A percentile compares a stretch with the other conserved stretches of the same genome.
phyloP scores from a whole-genome alignment of 2,329 filamentous ascomycete species.

The Fusarium heterosporum region DNA sequence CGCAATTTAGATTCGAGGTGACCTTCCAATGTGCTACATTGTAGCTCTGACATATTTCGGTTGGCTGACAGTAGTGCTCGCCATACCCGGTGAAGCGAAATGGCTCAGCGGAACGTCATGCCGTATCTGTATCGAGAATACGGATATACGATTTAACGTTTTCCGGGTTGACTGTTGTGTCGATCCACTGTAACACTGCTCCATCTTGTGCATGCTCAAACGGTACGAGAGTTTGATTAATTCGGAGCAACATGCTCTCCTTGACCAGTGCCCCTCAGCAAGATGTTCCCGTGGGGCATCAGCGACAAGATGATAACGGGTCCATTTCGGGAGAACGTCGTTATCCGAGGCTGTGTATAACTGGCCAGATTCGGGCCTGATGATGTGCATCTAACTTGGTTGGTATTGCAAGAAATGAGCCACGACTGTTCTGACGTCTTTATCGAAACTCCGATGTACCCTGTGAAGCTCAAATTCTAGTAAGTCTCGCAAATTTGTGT shows the following conservation, averaged over 20 bases:
- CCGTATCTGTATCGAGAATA: constrained; percentile 30
- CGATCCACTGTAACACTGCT: constrained; percentile 25
- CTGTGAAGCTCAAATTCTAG: neutral
- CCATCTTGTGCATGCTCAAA: constrained; percentile 6
- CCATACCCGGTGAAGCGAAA: constrained; percentile 7
- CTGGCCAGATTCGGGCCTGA: neutral
- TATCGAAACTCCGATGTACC: neutral
- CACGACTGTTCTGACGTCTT: neutral
- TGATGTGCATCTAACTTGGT: neutral
- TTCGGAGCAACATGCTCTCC: constrained; percentile 28
- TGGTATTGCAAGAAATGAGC: neutral
- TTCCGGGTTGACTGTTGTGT: constrained; percentile 19
- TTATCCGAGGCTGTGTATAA: constrained; percentile 5
- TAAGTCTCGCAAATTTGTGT: neutral
- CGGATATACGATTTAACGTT: constrained; percentile 20
- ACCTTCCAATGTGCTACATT: neutral
- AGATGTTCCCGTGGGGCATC: constrained; percentile 8
- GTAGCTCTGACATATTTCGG: constrained; percentile 13
- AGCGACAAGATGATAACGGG: constrained; percentile 5
- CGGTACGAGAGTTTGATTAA: constrained; percentile 36
- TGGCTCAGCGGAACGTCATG: constrained; percentile 41
- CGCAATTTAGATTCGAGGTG: constrained; percentile 15
- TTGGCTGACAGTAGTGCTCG: constrained; percentile 23
- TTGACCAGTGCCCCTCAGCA: constrained; percentile 18
- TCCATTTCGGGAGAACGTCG: neutral